Conservation (phyloP, 495 filamentous ascomycete species). For the Opeltia flavorubescens region DNA sequence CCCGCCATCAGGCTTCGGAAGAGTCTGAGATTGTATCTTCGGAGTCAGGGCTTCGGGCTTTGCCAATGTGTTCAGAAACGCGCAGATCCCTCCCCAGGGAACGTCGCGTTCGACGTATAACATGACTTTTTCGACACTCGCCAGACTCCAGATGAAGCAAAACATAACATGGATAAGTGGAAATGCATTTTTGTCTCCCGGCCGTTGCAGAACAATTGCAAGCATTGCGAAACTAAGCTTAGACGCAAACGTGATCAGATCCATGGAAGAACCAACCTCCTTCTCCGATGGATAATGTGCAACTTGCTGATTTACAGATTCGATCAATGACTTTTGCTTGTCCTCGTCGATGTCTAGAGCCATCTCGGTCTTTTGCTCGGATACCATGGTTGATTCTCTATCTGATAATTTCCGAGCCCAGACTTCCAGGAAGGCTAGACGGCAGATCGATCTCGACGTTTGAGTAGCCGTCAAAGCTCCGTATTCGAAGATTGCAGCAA, state of each 20-base stretch:
- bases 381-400: neutral
- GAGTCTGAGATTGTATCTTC: constrained; percentile 35
- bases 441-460: constrained; percentile 5
- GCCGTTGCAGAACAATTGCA: constrained; percentile 40
- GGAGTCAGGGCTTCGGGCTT: constrained; percentile 26
- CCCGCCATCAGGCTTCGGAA: constrained; percentile 39
- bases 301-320: too few relatives aligned
- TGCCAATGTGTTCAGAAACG: constrained; percentile 51
- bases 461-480: constrained; percentile 25
- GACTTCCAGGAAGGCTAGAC: constrained; percentile 6
- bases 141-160: constrained; percentile 51
- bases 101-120: constrained; percentile 38
- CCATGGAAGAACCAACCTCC: constrained; percentile 10
- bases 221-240: constrained; percentile 34
- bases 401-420: neutral
- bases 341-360: neutral
- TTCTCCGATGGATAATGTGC: too few relatives aligned
- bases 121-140: constrained; percentile 36
- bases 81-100: constrained; percentile 52
- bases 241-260: constrained; percentile 19
- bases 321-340: too few relatives aligned
- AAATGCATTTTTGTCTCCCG: constrained; percentile 48
- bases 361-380: neutral
- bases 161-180: constrained; percentile 55
- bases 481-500: constrained; percentile 44